Evolutionary conservation across 2,329 filamentous ascomycete genomes (phyloP).

Genomic region (Dryadomyces quercus-mongolicae): DNA sequence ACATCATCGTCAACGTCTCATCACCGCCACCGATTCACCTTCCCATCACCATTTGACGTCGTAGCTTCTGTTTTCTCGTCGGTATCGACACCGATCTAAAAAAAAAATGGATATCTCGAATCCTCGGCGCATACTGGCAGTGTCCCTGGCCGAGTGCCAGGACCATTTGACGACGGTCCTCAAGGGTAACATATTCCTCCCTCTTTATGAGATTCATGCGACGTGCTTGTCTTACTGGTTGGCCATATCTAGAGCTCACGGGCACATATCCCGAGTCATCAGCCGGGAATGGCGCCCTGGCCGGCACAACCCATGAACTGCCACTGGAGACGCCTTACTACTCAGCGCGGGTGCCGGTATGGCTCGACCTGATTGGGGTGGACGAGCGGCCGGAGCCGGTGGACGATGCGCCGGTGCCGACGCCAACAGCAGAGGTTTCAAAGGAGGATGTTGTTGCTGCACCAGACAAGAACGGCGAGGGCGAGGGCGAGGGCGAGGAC

Average conservation of each 20-base stretch:
- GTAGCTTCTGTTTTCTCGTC: background rate
- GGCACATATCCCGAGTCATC: slow-evolving; percentile 22
- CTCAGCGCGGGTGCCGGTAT: slow-evolving; percentile 46
- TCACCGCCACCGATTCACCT: background rate
- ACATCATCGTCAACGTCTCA: background rate
- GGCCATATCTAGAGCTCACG: slow-evolving; percentile 33
- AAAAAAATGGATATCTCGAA: slow-evolving; percentile 30
- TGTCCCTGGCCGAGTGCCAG: slow-evolving; percentile 34
- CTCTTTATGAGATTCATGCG: background rate
- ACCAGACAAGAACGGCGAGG: background rate
- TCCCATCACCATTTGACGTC: background rate
- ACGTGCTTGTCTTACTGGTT: background rate
- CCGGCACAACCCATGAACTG: slow-evolving; percentile 47
- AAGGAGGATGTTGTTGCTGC: slow-evolving; percentile 13
- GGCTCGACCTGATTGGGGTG: slow-evolving; percentile 41
- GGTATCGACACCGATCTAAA: background rate
- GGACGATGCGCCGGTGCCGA: background rate
- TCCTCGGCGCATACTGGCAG: slow-evolving; percentile 45
- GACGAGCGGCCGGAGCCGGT: background rate
- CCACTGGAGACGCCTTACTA: slow-evolving; percentile 49
- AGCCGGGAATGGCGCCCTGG: slow-evolving; percentile 23
- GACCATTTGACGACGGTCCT: slow-evolving; percentile 37
- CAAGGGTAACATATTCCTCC: slow-evolving; percentile 30
- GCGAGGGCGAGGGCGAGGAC: background rate
- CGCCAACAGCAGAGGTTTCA: background rate